Conservation (phyloP, 192 early-diverging fungal genomes). For the Neocallimastix lanati region DNA sequence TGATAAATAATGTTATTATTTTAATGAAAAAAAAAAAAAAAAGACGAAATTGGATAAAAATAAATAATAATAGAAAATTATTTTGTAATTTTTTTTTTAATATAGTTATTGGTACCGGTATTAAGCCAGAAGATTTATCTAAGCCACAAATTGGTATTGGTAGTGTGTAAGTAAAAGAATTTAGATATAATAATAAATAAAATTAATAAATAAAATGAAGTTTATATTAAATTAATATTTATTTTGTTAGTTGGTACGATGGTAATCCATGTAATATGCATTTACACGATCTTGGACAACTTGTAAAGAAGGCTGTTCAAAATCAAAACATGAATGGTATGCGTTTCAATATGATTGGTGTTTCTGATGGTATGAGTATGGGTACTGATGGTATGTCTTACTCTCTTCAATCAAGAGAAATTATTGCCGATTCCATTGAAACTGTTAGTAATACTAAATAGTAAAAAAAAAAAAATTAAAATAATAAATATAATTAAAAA, state of each 20-base stretch:
- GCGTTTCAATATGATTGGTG: constrained; percentile 97
- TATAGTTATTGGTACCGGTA: constrained; percentile 91
- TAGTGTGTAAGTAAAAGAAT: constrained; percentile 78
- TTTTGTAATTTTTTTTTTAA: too few relatives aligned
- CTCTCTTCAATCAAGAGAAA: constrained; percentile 89
- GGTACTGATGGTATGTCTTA: constrained; percentile 92
- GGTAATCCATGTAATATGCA: constrained; percentile 99
- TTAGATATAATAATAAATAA: too few relatives aligned
- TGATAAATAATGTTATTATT: too few relatives aligned
- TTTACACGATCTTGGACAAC: constrained; percentile 60
- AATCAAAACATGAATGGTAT: constrained; percentile 77
- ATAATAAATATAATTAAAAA: too few relatives aligned
- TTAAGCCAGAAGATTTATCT: constrained; percentile 59
- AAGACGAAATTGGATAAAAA: too few relatives aligned
- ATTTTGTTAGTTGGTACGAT: constrained; percentile 87
- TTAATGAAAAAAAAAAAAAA: too few relatives aligned
- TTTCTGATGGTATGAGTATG: constrained; percentile 90
- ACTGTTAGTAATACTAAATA: constrained; percentile 50
- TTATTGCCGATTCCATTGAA: constrained; percentile 98
- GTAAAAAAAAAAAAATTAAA: too few relatives aligned
- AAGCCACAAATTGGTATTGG: constrained; percentile 92
- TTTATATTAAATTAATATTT: too few relatives aligned
- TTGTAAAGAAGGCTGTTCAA: constrained; percentile 86
- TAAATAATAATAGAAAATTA: too few relatives aligned
- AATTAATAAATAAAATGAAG: too few relatives aligned